Percentiles rank a stretch among this genome's conserved stretches.
These are phyloP conservation scores for Penicillium malachiteum DNA, from an alignment of 495 filamentous ascomycete genomes.

Conservation along the genomic window DNA sequence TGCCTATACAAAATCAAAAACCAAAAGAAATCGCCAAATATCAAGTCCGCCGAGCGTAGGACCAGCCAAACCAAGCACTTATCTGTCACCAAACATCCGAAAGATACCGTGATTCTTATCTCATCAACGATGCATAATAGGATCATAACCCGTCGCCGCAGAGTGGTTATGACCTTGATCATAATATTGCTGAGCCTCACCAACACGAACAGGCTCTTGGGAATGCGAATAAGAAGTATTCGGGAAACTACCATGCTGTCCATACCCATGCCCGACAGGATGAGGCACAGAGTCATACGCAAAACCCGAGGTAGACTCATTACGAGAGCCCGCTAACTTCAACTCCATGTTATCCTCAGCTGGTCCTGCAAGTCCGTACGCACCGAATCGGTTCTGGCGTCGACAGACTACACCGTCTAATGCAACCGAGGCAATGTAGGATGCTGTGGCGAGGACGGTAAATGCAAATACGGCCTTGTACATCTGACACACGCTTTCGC, in stretches of 20 bases:
- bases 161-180: conserved; percentile 7
- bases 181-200: conserved; percentile 32
- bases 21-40: too few species aligned
- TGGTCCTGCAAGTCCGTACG: conserved; percentile 44
- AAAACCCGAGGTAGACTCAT: conserved; percentile 2
- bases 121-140: conserved; percentile 33
- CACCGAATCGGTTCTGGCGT: conserved; percentile 43
- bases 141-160: conserved; percentile 36
- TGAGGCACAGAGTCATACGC: conserved; percentile 10
- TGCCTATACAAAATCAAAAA: too few species aligned
- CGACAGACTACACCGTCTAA: conserved; percentile 52
- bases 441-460: conserved; percentile 47
- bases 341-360: conserved; percentile 28
- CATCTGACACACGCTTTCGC: conserved; percentile 58
- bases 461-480: conserved; percentile 71
- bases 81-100: background rate
- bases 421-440: conserved; percentile 46
- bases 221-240: conserved; percentile 5
- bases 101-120: background rate
- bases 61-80: too few species aligned
- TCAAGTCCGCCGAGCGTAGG: too few species aligned
- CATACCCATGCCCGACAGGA: background rate
- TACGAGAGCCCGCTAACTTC: conserved; percentile 33
- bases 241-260: conserved; percentile 2
- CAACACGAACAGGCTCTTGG: conserved; percentile 15